phyloP scores from a whole-genome alignment of 352 stramenopile species.

The Phytopythium boreale region DNA sequence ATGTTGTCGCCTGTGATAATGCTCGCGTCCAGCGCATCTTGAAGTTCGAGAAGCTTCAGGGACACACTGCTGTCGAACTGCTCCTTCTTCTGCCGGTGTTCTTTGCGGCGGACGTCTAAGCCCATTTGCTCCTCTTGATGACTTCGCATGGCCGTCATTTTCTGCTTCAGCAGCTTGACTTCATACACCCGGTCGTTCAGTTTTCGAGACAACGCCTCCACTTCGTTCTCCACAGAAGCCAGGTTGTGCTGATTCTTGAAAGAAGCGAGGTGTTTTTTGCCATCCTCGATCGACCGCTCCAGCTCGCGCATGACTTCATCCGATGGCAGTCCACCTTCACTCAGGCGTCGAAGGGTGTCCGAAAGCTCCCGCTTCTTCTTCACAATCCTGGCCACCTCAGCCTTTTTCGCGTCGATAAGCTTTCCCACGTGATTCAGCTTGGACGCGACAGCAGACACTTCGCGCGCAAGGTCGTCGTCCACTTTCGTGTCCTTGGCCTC shows the following conservation, averaged over 20 bases:
- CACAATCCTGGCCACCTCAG: slow-evolving; percentile 34
- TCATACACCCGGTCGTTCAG: slow-evolving; percentile 43
- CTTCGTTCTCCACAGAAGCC: slow-evolving; percentile 35
- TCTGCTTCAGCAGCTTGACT: slow-evolving; percentile 37
- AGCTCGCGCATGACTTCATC: slow-evolving; percentile 49
- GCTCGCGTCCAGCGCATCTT: slow-evolving; percentile 21
- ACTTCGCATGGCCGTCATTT: slow-evolving; percentile 51
- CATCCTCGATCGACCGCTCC: slow-evolving; percentile 39
- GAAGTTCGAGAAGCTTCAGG: slow-evolving; percentile 47
- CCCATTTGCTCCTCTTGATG: slow-evolving; percentile 46
- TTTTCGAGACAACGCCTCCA: slow-evolving; percentile 37
- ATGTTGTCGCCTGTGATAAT: slow-evolving; percentile 20
- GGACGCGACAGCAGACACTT: slow-evolving; percentile 26
- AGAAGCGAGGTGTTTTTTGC: slow-evolving; percentile 34
- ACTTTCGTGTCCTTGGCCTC: not conserved
- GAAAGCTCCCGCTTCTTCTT: slow-evolving; percentile 39
- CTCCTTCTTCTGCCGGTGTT: slow-evolving; percentile 42
- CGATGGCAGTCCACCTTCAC: slow-evolving; percentile 28
- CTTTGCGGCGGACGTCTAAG: slow-evolving; percentile 46
- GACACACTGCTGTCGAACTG: slow-evolving; percentile 33
- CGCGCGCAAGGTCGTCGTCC: not conserved
- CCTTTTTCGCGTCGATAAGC: slow-evolving; percentile 9
- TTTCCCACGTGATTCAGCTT: slow-evolving; percentile 47
- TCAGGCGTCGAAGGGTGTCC: slow-evolving; percentile 40
- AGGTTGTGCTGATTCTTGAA: slow-evolving; percentile 45